Conservation (phyloP, 1,139 yeast species). For the Citeromyces hawaiiensis region DNA sequence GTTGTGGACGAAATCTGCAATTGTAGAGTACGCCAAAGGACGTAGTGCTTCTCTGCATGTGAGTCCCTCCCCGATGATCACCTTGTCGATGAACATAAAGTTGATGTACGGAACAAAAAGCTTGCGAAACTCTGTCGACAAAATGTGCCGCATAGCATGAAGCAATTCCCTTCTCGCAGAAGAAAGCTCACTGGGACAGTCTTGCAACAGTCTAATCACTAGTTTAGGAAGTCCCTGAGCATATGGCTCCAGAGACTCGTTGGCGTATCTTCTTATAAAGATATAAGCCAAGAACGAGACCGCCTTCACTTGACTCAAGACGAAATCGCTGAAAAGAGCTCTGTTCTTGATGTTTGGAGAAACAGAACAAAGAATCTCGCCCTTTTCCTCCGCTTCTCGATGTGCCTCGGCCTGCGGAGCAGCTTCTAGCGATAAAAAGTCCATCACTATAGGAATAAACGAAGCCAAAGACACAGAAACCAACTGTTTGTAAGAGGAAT, state of each 20-base stretch:
- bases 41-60: slow-evolving; percentile 79
- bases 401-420: slow-evolving; percentile 60
- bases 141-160: slow-evolving; percentile 88
- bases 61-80: slow-evolving; percentile 83
- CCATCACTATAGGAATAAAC: slow-evolving; percentile 75
- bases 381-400: slow-evolving; percentile 40
- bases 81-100: slow-evolving; percentile 71
- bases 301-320: slow-evolving; percentile 93
- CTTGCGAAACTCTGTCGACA: slow-evolving; percentile 76
- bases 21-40: slow-evolving; percentile 90
- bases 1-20: slow-evolving; percentile 91
- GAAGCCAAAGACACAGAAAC: slow-evolving; percentile 60
- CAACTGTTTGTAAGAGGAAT: slow-evolving; percentile 72
- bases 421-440: slow-evolving; percentile 65
- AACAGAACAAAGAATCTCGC: slow-evolving; percentile 36
- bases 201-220: slow-evolving; percentile 75
- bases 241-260: slow-evolving; percentile 44
- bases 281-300: slow-evolving; percentile 92
- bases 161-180: slow-evolving; percentile 86
- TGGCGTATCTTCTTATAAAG: slow-evolving; percentile 72
- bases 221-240: slow-evolving; percentile 78
- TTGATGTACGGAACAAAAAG: slow-evolving; percentile 82
- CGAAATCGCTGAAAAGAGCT: slow-evolving; percentile 75
- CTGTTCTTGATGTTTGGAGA: slow-evolving; percentile 69
- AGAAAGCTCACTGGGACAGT: slow-evolving; percentile 93